phyloP scores from a whole-genome alignment of 768 basidiomycete species.

The Auricularia sp. region DNA sequence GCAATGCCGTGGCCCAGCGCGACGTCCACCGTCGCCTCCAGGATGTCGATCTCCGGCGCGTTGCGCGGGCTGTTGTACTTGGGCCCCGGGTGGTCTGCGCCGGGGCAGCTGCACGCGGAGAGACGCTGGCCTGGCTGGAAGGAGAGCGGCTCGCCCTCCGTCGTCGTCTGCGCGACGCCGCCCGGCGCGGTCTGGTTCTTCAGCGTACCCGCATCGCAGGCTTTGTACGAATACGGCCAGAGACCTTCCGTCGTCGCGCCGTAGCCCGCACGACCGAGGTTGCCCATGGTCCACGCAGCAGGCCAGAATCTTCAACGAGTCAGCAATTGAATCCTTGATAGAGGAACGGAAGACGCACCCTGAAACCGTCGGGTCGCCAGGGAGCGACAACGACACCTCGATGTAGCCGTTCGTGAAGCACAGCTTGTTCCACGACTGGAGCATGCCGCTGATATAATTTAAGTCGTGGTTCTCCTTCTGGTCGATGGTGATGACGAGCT shows the following conservation, averaged over 20 bases:
- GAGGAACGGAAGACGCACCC: conserved; percentile 77
- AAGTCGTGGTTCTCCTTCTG: conserved; percentile 64
- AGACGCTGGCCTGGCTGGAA: conserved; percentile 78
- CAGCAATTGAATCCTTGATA: conserved; percentile 13
- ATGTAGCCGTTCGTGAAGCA: conserved; percentile 92
- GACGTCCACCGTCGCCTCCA: conserved; percentile 71
- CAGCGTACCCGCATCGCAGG: conserved; percentile 87
- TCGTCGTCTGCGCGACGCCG: conserved; percentile 44
- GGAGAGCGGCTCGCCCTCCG: conserved; percentile 48
- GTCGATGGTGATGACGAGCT: conserved; percentile 70
- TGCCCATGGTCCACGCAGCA: conserved; percentile 61
- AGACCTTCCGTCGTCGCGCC: conserved; percentile 80
- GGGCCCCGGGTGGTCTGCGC: conserved; percentile 84
- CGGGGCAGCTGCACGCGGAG: conserved; percentile 80
- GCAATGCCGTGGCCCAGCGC: conserved; percentile 45
- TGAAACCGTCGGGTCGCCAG: conserved; percentile 46
- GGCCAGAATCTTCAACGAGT: conserved; percentile 1
- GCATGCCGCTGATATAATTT: conserved; percentile 70
- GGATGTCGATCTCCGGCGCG: conserved; percentile 87
- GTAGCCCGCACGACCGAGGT: conserved; percentile 80
- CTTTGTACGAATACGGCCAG: conserved; percentile 78
- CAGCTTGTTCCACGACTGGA: conserved; percentile 80
- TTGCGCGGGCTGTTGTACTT: conserved; percentile 49
- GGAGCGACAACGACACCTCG: conserved; percentile 70
- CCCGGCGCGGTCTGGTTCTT: conserved; percentile 48